phyloP scores from a whole-genome alignment of 139 green algal species.

The Micromonas commoda region DNA sequence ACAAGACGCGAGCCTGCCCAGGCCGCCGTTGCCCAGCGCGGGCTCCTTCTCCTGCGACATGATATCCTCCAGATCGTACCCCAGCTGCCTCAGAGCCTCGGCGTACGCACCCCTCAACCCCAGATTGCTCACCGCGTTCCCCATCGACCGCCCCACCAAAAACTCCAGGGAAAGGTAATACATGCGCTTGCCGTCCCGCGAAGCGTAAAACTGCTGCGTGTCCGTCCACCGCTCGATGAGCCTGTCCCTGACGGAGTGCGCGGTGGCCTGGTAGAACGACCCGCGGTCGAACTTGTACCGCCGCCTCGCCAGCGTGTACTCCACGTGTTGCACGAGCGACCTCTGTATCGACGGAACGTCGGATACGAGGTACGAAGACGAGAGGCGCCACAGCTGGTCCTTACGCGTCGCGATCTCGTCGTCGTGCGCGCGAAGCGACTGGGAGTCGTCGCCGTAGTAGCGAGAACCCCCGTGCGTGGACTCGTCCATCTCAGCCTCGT shows the following conservation, averaged over 20 bases:
- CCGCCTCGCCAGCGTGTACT: conserved; percentile 35
- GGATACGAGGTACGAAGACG: conserved; percentile 18
- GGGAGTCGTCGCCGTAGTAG: too few relatives aligned
- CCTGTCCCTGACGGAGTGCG: conserved; percentile 35
- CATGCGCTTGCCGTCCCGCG: conserved; percentile 69
- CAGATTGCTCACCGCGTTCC: conserved; percentile 92
- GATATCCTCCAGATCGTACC: conserved; percentile 43
- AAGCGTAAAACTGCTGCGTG: conserved; percentile 34
- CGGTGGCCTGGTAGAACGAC: conserved; percentile 37
- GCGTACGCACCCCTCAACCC: conserved; percentile 51
- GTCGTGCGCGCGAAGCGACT: neutral
- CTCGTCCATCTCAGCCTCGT: conserved; percentile 7
- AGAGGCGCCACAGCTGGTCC: conserved; percentile 30
- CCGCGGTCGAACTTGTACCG: conserved; percentile 30
- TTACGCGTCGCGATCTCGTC: neutral
- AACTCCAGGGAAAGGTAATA: conserved; percentile 98
- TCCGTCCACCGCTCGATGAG: conserved; percentile 44
- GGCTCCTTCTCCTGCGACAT: conserved; percentile 68
- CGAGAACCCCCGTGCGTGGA: neutral
- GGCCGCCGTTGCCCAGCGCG: conserved; percentile 94
- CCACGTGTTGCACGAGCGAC: conserved; percentile 29
- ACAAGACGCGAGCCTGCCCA: conserved; percentile 92
- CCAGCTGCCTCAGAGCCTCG: conserved; percentile 30
- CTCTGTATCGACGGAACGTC: conserved; percentile 24
- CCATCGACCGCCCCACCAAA: conserved; percentile 87